These are phyloP conservation scores for Globisporangium nunn DNA, from an alignment of 352 stramenopile species.

Conservation along the genomic window DNA sequence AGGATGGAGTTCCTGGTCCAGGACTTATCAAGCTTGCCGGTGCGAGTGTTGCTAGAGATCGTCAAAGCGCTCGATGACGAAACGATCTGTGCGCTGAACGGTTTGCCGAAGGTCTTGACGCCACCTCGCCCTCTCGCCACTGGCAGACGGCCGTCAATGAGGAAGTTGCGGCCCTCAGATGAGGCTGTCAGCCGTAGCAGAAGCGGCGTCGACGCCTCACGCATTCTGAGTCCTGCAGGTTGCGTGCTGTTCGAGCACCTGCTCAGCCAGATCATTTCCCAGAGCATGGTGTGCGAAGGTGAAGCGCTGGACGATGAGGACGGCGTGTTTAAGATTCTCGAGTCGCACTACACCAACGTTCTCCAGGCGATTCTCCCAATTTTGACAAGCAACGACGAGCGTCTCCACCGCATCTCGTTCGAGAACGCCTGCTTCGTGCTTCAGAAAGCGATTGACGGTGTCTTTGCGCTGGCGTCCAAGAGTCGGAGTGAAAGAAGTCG, in stretches of 20 bases:
- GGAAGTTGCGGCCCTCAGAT: conserved; percentile 11
- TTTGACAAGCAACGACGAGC: conserved; percentile 18
- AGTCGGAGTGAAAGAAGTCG: conserved; percentile 26
- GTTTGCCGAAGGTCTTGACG: conserved; percentile 1
- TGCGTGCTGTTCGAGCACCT: conserved; percentile 70
- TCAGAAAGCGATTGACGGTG: conserved; percentile 51
- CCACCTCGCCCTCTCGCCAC: conserved; percentile 5
- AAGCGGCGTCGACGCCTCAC: background rate
- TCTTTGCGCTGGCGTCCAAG: conserved; percentile 42
- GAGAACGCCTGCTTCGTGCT: conserved; percentile 56
- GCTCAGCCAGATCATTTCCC: conserved; percentile 31
- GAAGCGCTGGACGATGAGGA: conserved; percentile 31
- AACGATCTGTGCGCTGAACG: conserved; percentile 27
- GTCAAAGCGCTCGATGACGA: conserved; percentile 53
- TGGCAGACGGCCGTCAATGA: conserved; percentile 1
- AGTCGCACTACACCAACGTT: conserved; percentile 44
- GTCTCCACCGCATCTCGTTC: conserved; percentile 31
- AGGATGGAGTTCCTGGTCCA: conserved; percentile 56
- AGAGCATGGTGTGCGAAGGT: conserved; percentile 23
- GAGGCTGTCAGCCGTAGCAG: background rate
- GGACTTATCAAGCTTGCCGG: conserved; percentile 45
- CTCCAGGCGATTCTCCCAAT: conserved; percentile 38
- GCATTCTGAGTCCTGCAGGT: conserved; percentile 14
- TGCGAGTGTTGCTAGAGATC: conserved; percentile 33
- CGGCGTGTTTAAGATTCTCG: conserved; percentile 27